Conservation (phyloP, 768 basidiomycete species). For the Tricholoma hemisulphureum region DNA sequence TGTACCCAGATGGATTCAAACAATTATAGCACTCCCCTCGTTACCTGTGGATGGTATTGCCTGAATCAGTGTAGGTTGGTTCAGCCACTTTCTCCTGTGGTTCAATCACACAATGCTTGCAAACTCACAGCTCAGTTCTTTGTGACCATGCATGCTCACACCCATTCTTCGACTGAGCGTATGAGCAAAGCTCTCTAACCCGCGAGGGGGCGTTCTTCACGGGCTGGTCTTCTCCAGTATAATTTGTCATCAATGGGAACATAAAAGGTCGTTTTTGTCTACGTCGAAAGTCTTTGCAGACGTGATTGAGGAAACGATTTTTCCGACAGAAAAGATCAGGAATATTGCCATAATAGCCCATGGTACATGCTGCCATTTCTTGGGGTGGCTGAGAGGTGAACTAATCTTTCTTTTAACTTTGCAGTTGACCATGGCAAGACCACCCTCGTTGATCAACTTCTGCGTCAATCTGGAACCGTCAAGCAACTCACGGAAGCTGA, state of each 20-base stretch:
- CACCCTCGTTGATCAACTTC: slow-evolving; percentile 50
- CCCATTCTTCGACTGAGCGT: not conserved
- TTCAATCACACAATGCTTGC: too few relatives aligned
- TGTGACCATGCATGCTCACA: not conserved
- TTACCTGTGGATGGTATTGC: too few relatives aligned
- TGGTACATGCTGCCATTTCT: slow-evolving; percentile 30
- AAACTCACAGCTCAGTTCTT: too few relatives aligned
- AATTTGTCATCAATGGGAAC: not conserved
- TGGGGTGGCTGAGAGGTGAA: not conserved
- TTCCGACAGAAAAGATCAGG: slow-evolving; percentile 40
- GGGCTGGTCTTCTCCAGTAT: not conserved
- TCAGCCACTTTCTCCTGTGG: too few relatives aligned
- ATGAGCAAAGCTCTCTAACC: not conserved
- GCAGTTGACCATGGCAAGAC: slow-evolving; percentile 55
- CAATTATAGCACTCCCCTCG: too few relatives aligned
- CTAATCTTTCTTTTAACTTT: not conserved
- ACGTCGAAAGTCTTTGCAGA: slow-evolving; percentile 21
- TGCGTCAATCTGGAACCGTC: slow-evolving; percentile 49
- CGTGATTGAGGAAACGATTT: slow-evolving; percentile 20
- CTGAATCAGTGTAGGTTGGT: too few relatives aligned
- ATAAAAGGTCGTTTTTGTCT: slow-evolving; percentile 12
- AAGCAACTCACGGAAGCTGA: slow-evolving; percentile 38
- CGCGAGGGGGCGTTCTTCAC: not conserved
- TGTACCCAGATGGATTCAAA: too few relatives aligned
- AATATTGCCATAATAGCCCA: slow-evolving; percentile 53